A percentile compares a stretch with the other conserved stretches of the same genome.
These are phyloP conservation scores for Pseudopyrenochaeta lycopersici DNA, from an alignment of 2,329 filamentous ascomycete genomes.

Conservation along the genomic window DNA sequence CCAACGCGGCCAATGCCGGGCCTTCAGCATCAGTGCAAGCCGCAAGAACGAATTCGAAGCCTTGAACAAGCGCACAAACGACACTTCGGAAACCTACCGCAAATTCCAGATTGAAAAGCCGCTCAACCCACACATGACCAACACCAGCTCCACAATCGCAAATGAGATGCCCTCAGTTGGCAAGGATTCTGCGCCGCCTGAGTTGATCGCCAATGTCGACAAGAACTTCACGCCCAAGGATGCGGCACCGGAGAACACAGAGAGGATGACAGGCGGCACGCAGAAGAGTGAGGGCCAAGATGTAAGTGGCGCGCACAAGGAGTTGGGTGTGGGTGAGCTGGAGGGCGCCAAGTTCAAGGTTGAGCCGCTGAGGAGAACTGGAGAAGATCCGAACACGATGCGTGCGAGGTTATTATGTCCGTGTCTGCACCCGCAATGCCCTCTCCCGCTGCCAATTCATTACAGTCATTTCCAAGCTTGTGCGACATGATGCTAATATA, in stretches of 20 bases:
- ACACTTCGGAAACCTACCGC: slow-evolving; percentile 64
- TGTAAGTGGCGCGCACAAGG: slow-evolving; percentile 36
- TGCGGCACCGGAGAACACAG: slow-evolving; percentile 68
- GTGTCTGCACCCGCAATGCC: slow-evolving; percentile 39
- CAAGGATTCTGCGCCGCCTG: slow-evolving; percentile 65
- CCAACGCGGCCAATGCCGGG: slow-evolving; percentile 42
- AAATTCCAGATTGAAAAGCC: slow-evolving; percentile 66
- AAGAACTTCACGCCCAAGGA: slow-evolving; percentile 67
- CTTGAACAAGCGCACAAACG: slow-evolving; percentile 60
- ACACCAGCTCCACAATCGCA: slow-evolving; percentile 69
- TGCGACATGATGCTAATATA: slow-evolving; percentile 10
- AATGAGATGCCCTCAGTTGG: slow-evolving; percentile 70
- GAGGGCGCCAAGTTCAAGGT: slow-evolving; percentile 75
- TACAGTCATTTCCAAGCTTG: neutral
- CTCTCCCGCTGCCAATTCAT: slow-evolving; percentile 2
- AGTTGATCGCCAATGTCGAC: slow-evolving; percentile 66
- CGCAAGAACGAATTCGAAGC: slow-evolving; percentile 51
- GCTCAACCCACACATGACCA: slow-evolving; percentile 69
- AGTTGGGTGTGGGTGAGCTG: slow-evolving; percentile 43
- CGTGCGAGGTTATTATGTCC: slow-evolving; percentile 82
- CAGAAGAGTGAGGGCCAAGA: slow-evolving; percentile 59
- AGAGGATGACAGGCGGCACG: slow-evolving; percentile 71
- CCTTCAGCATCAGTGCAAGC: slow-evolving; percentile 50
- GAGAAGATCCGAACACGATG: slow-evolving; percentile 87
- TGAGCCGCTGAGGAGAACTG: slow-evolving; percentile 84